Base-by-base conservation (phyloP, 2,329 filamentous ascomycete species). In the Fusarium tjaetaba region DNA sequence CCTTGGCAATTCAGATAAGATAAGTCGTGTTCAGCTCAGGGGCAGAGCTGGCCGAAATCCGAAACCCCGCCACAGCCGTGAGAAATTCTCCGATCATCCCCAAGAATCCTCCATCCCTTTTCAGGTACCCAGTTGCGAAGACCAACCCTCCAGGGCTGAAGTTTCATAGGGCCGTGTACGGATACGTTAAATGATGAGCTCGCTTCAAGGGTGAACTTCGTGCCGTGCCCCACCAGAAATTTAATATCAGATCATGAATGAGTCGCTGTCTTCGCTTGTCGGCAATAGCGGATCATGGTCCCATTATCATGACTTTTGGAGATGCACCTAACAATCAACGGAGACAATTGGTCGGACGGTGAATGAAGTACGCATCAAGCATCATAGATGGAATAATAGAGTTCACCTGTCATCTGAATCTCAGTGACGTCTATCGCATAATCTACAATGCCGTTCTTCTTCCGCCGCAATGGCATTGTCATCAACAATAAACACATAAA, bases 61-160 rank as follows among this genome's bases (percentile, higher is more conserved):
- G 43, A 24, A 67, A 38, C 24, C 34, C 62, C 45, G 57, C 65
- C 26, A 22, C 30, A 30, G 15, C 32, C 26, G 45, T 28, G n/a
- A 22, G 28, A 61, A 67, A 52, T 41, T 68, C 65, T 68, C 65
- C 63, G 65, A 68, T 43, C 22, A 16, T 63, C 45, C 20, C n/a
- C 16, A n/a, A 63, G 26, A 36, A 38, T 42, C 58, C 62, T 64
- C 52, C 59, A 66, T 66, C 39, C 63, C 45, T 38, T 46, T 68
- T 52, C 22, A 38, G 63, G 61, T 51, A 36, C 9, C 20, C 11
- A 65, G 48, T 57, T 28, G 61, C 57, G 61, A 61, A 30, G 45
- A 30, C 13, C 11, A 15, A 39, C 42, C 34, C 2, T 24, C 43
- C 24, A 48, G 36, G 55, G 55, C 55, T 63, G 42, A 57, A 26